Base-by-base conservation (phyloP, 2,329 filamentous ascomycete species). In the Clonostachys byssicola region DNA sequence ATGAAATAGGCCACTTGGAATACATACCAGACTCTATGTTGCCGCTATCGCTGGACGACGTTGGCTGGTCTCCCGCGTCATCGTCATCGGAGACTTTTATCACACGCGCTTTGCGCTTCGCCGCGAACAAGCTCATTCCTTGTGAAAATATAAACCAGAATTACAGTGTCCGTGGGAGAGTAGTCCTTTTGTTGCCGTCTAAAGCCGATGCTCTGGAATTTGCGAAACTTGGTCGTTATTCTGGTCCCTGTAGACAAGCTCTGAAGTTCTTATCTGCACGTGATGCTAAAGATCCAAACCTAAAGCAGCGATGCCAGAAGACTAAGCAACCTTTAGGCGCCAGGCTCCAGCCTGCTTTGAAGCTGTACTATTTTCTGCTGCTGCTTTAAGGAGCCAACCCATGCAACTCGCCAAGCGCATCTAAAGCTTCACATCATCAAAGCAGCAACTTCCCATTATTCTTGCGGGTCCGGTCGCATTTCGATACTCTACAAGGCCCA, bases 31-130 rank as follows among this genome's bases (percentile, higher is more conserved):
- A 61, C 51, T 60, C 62, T 48, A 60, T 53, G 16, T 52, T 52
- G 47, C 54, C 53, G 16, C 52, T 54, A 23, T 59, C 57, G 40
- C 61, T 54, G 2, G 56, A 48, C 1, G 51, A 44, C 1, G 62
- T 38, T 9, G 49, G 45, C 3, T 52, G 49, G 5, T 52, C 45
- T 3, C 47, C 44, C 2, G 48, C 12, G 2, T 84, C 85, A 5
- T 88, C 83, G 12, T 85, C 81, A 41, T 89, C 87, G 40, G 81
- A 74, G 0, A 81, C 73, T 42, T 83, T 86, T 56, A 96, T 88
- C 59, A 91, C 87, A 54, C 88, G 86, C 42, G 88, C 84, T 56
- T 94, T 91, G 53, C 81, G 70, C 57, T 81, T 85, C 2, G 72
- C 64, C 5, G 70, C 72, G 48, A 85, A 84, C 6, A 75, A 66